Base-by-base conservation (phyloP, 805 yeast genomes). In the Alloascoidea africana region DNA sequence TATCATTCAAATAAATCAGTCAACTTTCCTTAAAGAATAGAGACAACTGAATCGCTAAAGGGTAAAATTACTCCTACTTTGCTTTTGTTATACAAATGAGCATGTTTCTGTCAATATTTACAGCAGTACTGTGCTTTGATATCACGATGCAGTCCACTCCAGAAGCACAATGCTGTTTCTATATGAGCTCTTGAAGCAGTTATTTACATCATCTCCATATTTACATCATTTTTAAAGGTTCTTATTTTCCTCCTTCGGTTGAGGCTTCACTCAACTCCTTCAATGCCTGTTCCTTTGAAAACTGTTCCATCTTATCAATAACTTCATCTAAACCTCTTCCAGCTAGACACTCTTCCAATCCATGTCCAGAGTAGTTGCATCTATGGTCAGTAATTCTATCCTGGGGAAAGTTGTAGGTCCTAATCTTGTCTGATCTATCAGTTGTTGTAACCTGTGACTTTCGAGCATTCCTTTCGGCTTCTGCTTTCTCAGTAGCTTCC, bases 341-440 rank as follows among this genome's bases (percentile, higher is more conserved):
- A 13, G 60, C 59, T 69, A 80, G 57, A 27, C 77, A 67, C 2
- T 76, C 79, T 5, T 65, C 73, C 13, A 91, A 59, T 48, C 86
- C 94, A 49, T 83, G 79, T n/a, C 80, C 46, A 0, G 87, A 73
- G 47, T 58, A 73, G 2, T 87, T 86, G 51, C 95, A 85, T 36
- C 98, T 63, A 51, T 91, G 98, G 50, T 91, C 98, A 0, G 97
- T 87, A 36, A 91, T 71, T 46, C 98, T 66, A 53, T 86, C 86
- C 50, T 91, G 96, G 5, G 93, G 86, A 47, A 69, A 89, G 50
- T 91, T 91, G 55, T 91, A 91, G 0, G 98, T 91, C 46, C 97
- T 65, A 43, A 89, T 79, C 58, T 89, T 91, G 51, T 91, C 97
- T 2, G 93, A 76, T 39, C 98, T 66, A 49, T 86, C 95, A 0